Evolutionary conservation across 306 rosid genomes (phyloP).

Genomic region (Trifolium pratense): DNA sequence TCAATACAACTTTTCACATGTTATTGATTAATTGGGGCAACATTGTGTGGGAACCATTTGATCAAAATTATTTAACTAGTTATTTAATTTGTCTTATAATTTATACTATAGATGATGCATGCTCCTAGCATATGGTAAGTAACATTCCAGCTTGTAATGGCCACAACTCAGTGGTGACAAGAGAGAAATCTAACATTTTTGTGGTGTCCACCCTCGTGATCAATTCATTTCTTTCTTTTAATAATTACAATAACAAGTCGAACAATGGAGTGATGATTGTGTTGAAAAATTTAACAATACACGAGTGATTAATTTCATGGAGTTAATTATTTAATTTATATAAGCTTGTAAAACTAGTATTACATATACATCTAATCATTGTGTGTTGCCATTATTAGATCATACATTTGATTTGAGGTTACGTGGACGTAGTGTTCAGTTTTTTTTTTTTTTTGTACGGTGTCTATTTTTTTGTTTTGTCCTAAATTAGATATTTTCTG

Average conservation of each 20-base stretch:
- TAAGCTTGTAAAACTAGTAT: too few species aligned
- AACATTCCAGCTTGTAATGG: constrained; percentile 48
- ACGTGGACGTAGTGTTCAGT: too few species aligned
- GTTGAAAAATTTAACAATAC: background rate
- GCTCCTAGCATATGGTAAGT: constrained; percentile 37
- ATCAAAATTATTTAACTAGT: constrained; percentile 32
- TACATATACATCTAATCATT: too few species aligned
- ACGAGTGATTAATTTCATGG: background rate
- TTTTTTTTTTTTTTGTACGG: too few species aligned
- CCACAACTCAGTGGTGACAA: constrained; percentile 1
- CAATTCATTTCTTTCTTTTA: background rate
- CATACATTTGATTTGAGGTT: too few species aligned
- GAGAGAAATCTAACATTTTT: constrained; percentile 14
- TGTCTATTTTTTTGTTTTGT: too few species aligned
- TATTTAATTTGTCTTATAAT: constrained; percentile 31
- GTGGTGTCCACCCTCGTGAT: constrained; percentile 43
- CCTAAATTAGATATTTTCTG: too few species aligned
- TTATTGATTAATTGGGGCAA: constrained; percentile 32
- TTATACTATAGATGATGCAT: constrained; percentile 33
- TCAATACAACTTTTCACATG: constrained; percentile 46
- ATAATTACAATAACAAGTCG: constrained; percentile 26
- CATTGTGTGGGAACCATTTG: constrained; percentile 34
- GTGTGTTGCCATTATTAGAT: too few species aligned
- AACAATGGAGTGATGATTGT: constrained; percentile 17
- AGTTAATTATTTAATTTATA: too few species aligned